These are phyloP conservation scores for Penicillium psychrosexuale DNA, from an alignment of 2,329 filamentous ascomycete genomes.

Conservation along the genomic window DNA sequence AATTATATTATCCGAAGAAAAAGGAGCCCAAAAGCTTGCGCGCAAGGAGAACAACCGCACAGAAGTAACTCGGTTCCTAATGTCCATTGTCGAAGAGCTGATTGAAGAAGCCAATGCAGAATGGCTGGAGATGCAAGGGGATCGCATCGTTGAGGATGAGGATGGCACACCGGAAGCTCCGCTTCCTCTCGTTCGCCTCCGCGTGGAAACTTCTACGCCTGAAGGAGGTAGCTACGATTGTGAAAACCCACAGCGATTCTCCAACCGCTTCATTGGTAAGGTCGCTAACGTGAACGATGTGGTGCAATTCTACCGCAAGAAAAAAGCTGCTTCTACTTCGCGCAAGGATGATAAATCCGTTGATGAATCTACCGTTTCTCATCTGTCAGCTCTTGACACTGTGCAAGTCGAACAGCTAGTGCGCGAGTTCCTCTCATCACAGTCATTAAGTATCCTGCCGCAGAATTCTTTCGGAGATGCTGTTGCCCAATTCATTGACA, in stretches of 20 bases:
- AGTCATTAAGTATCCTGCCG: slow-evolving; percentile 87
- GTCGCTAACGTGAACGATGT: slow-evolving; percentile 95
- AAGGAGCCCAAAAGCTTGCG: slow-evolving; percentile 71
- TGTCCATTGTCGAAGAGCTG: slow-evolving; percentile 75
- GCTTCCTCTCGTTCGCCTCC: slow-evolving; percentile 79
- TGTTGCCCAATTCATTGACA: slow-evolving; percentile 87
- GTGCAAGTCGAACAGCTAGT: slow-evolving; percentile 89
- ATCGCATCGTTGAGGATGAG: slow-evolving; percentile 51
- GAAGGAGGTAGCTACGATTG: slow-evolving; percentile 83
- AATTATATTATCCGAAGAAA: slow-evolving; percentile 71
- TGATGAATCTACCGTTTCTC: slow-evolving; percentile 60
- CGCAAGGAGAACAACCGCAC: slow-evolving; percentile 79
- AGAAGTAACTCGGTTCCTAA: slow-evolving; percentile 73
- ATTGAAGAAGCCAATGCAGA: slow-evolving; percentile 79
- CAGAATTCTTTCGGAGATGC: slow-evolving; percentile 92
- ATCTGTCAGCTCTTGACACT: slow-evolving; percentile 63
- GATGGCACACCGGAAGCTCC: slow-evolving; percentile 60
- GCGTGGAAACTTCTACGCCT: slow-evolving; percentile 83
- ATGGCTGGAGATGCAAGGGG: slow-evolving; percentile 74
- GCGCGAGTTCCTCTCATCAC: slow-evolving; percentile 77
- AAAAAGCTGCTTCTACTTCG: slow-evolving; percentile 54
- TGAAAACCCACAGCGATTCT: slow-evolving; percentile 95
- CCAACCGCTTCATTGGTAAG: slow-evolving; percentile 82
- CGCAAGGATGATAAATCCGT: slow-evolving; percentile 55
- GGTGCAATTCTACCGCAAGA: slow-evolving; percentile 88